phyloP scores from a whole-genome alignment of 768 basidiomycete genomes.

The Phallus indusiatus region DNA sequence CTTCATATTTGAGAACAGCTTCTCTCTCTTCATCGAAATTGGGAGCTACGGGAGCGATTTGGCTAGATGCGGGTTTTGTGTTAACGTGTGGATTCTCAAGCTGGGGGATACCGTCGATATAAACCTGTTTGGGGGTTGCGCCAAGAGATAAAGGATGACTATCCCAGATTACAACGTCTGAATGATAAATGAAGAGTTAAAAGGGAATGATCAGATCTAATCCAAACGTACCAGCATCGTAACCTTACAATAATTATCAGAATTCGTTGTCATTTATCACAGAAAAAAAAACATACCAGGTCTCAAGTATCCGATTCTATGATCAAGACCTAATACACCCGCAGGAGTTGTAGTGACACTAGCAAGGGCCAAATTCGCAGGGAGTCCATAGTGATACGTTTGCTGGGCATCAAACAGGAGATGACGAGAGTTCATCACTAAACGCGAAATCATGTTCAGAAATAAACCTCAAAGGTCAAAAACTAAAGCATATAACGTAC shows the following conservation, averaged over 20 bases:
- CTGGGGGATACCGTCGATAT: constrained; percentile 37
- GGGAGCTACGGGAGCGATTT: constrained; percentile 45
- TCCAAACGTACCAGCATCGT: constrained; percentile 3
- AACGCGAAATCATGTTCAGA: background rate
- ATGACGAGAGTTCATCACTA: constrained; percentile 23
- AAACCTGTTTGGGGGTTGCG: constrained; percentile 34
- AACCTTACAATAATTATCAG: background rate
- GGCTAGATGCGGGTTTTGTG: constrained; percentile 23
- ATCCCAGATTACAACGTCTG: constrained; percentile 25
- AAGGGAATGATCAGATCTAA: background rate
- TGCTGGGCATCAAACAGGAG: constrained; percentile 31
- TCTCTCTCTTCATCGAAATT: constrained; percentile 62
- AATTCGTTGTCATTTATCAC: background rate
- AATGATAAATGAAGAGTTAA: background rate
- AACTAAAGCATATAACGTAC: constrained; percentile 11
- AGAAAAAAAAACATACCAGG: constrained; percentile 11
- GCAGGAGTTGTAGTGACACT: constrained; percentile 31
- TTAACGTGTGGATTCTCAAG: constrained; percentile 11
- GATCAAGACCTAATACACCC: constrained; percentile 27
- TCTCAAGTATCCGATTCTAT: constrained; percentile 30
- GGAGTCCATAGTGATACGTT: constrained; percentile 28
- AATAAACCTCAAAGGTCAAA: background rate
- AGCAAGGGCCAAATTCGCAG: constrained; percentile 23
- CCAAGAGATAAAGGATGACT: constrained; percentile 31
- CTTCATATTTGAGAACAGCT: constrained; percentile 54